Percentiles rank a stretch among this genome's conserved stretches.
phyloP scores from a whole-genome alignment of 768 basidiomycete genomes.

The Tremella fuciformis region DNA sequence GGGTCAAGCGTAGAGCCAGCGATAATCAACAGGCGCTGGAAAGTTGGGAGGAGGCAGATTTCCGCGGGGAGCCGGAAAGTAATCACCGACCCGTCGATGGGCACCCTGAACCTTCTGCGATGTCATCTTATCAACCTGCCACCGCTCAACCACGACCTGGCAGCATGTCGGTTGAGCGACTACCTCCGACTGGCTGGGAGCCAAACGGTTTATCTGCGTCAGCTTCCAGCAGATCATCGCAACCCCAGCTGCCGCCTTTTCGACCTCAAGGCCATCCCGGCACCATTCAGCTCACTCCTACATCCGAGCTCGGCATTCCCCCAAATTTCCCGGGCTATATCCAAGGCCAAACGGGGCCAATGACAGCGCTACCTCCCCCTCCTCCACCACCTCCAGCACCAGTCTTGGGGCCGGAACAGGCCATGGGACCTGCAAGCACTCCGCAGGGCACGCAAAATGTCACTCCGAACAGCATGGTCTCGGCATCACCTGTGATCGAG shows the following conservation, averaged over 20 bases:
- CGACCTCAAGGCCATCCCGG: constrained; percentile 9
- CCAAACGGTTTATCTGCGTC: not conserved
- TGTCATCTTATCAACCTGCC: not conserved
- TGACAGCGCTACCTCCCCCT: not conserved
- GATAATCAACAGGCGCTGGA: constrained; percentile 8
- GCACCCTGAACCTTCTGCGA: not conserved
- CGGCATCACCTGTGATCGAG: not conserved
- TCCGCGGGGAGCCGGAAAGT: not conserved
- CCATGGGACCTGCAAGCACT: not conserved
- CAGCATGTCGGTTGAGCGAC: not conserved
- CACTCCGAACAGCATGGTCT: constrained; percentile 2
- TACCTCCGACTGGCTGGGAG: not conserved
- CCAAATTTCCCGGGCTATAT: not conserved
- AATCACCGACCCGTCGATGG: not conserved
- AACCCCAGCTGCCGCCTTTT: constrained; percentile 4
- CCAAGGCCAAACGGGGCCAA: not conserved
- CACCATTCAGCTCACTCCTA: constrained; percentile 13
- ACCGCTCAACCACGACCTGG: not conserved
- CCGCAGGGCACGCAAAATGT: not conserved
- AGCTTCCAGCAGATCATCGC: not conserved
- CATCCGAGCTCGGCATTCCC: constrained; percentile 12
- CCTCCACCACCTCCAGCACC: constrained; percentile 5
- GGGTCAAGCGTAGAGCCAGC: constrained; percentile 9
- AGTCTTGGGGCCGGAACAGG: constrained; percentile 1
- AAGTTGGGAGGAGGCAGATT: constrained; percentile 2